These are phyloP conservation scores for Phialophora verrucosa DNA, from an alignment of 2,329 filamentous ascomycete species.

Conservation along the genomic window DNA sequence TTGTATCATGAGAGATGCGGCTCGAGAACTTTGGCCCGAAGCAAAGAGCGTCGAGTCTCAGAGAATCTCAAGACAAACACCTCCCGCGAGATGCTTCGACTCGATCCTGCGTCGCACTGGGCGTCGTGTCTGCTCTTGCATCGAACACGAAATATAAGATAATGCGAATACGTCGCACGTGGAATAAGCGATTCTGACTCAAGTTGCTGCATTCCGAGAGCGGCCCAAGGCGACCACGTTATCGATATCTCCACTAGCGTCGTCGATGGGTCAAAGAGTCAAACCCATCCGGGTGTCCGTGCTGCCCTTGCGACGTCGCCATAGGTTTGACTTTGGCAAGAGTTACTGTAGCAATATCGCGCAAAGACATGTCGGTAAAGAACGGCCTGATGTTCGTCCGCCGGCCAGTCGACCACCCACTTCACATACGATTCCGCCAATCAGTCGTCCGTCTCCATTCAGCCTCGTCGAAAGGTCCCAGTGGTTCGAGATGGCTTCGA, in stretches of 20 bases:
- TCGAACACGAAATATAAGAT: background rate
- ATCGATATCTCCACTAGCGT: background rate
- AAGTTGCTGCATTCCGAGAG: background rate
- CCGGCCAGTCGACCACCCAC: conserved; percentile 8
- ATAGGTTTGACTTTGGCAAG: background rate
- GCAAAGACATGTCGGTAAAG: background rate
- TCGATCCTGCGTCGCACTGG: background rate
- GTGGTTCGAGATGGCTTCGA: background rate
- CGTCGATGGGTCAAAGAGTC: background rate
- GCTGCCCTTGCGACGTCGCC: background rate
- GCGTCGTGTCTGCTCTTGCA: background rate
- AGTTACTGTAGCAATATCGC: background rate
- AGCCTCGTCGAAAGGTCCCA: conserved; percentile 9
- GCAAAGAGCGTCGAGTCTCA: background rate
- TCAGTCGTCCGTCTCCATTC: background rate
- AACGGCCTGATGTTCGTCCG: conserved; percentile 9
- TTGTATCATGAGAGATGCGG: background rate
- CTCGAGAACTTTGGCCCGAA: background rate
- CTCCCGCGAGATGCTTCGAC: too few species aligned
- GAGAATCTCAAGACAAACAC: background rate
- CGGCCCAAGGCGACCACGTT: background rate
- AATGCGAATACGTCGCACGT: background rate
- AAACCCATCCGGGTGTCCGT: background rate
- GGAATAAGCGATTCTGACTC: background rate
- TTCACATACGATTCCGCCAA: background rate